Evolutionary conservation across 352 stramenopile species (phyloP).

Genomic region (Globisporangium middletonii): DNA sequence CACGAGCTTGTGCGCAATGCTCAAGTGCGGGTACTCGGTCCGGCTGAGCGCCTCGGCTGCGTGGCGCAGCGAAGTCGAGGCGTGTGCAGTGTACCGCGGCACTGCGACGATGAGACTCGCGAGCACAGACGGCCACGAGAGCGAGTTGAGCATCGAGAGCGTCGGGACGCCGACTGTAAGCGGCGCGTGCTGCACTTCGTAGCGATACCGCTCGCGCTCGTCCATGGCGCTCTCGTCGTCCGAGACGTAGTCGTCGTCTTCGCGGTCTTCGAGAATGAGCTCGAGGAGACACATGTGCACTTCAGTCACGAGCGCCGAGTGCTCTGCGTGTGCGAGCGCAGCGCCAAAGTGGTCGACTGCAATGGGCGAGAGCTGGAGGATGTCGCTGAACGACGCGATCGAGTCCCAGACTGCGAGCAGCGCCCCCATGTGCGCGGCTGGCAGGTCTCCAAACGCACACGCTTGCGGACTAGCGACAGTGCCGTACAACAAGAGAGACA

Average conservation of each 20-base stretch:
- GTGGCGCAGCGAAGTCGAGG: slow-evolving; percentile 28
- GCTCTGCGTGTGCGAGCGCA: slow-evolving; percentile 34
- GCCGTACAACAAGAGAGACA: background rate
- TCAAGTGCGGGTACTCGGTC: slow-evolving; percentile 48
- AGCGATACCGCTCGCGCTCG: slow-evolving; percentile 72
- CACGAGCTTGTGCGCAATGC: slow-evolving; percentile 59
- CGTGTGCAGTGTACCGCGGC: slow-evolving; percentile 52
- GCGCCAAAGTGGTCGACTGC: slow-evolving; percentile 59
- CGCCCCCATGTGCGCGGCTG: slow-evolving; percentile 35
- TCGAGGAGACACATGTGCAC: slow-evolving; percentile 85
- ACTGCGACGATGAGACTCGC: slow-evolving; percentile 61
- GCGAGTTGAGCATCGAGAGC: slow-evolving; percentile 67
- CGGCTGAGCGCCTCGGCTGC: slow-evolving; percentile 39
- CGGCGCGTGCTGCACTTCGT: slow-evolving; percentile 73
- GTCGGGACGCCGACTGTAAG: slow-evolving; percentile 76
- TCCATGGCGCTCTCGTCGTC: slow-evolving; percentile 82
- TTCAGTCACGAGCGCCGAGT: slow-evolving; percentile 57
- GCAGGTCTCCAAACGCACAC: slow-evolving; percentile 55
- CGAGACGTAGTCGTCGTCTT: slow-evolving; percentile 83
- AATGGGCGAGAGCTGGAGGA: slow-evolving; percentile 55
- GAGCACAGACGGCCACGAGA: slow-evolving; percentile 78
- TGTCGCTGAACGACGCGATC: slow-evolving; percentile 62
- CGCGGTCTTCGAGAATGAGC: slow-evolving; percentile 70
- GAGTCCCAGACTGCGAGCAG: slow-evolving; percentile 76
- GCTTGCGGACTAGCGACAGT: slow-evolving; percentile 26